These are phyloP conservation scores for Bipolaris bicolor DNA, from an alignment of 2,329 filamentous ascomycete genomes.

Conservation along the genomic window DNA sequence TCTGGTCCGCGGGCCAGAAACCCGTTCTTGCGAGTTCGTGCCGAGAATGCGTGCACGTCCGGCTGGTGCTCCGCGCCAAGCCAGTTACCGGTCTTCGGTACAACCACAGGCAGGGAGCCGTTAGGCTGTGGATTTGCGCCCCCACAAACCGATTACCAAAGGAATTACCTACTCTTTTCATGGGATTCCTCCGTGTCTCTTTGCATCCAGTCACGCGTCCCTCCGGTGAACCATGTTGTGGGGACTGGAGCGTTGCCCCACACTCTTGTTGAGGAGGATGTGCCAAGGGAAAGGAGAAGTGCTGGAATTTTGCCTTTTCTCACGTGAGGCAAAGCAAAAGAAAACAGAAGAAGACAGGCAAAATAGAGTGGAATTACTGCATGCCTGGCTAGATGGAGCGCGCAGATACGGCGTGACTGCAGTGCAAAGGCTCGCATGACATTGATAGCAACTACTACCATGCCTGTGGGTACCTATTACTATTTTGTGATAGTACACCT, in stretches of 20 bases:
- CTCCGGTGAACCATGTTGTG: conserved; percentile 14
- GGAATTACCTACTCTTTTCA: conserved; percentile 12
- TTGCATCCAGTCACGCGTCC: conserved; percentile 7
- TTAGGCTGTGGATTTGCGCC: background rate
- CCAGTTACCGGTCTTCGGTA: background rate
- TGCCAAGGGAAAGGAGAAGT: background rate
- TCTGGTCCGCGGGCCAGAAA: conserved; percentile 8
- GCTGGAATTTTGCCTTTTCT: background rate
- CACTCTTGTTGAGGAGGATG: conserved; percentile 8
- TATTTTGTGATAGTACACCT: conserved; percentile 1
- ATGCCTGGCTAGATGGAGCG: background rate
- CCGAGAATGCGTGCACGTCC: conserved; percentile 6
- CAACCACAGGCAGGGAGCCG: conserved; percentile 1
- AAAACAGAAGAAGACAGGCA: background rate
- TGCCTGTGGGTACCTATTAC: background rate
- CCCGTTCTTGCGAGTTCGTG: conserved; percentile 11
- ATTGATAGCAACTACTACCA: conserved; percentile 2
- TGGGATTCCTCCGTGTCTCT: conserved; percentile 4
- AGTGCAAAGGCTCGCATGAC: background rate
- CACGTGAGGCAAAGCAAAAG: background rate
- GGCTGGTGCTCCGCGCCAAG: background rate
- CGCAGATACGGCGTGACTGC: background rate
- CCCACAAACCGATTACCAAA: conserved; percentile 2
- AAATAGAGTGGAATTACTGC: background rate
- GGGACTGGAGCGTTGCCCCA: conserved; percentile 4